Evolutionary conservation across 768 basidiomycete species (phyloP), one percentile per base, ranked within the genome.

Genomic region (Phlegmacium glaucopus): DNA sequence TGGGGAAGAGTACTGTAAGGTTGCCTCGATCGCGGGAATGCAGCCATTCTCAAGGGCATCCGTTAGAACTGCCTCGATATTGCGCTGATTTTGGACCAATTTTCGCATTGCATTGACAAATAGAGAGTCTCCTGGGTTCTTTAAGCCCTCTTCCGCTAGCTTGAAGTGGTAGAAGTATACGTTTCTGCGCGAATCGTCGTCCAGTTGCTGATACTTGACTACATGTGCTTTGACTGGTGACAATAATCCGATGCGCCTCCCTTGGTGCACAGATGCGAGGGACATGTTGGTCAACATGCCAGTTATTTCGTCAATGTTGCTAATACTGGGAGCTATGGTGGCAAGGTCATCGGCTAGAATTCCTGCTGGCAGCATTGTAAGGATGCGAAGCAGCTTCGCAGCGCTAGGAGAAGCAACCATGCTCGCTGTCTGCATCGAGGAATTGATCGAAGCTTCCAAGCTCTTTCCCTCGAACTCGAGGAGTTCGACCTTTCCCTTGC

Each of bases 101-200:
- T 45, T 45, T n/a, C 15, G 17, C 22, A 45, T 45, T 25, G 29
- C 17, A 32, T 9, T 18, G 22, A 30, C 16, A 36, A 45, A 50
- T n/a, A 30, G 34, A 9, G 17, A 15, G 17, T 46, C 48, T 25
- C 48, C 41, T 6, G 48, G 47, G 37, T 39, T 37, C n/a, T 12
- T 30, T 13, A 46, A 7, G 15, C 51, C 35, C 17, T 36, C 47
- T 32, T 49, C 41, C 13, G 51, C 51, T 18, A 48, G 29, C 27
- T 44, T 41, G 39, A 53, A 53, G 44, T 40, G 30, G 16, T 49
- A 45, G 44, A 48, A 49, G 39, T 44, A 53, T 16, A 53, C 15
- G 13, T 49, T 39, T 8, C 45, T 43, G 15, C 39, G 30, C 17
- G 51, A 49, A 7, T 41, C 32, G n/a, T 42, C 32, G 18, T 45